Conservation (phyloP, 441 rosid genomes). For the Erysimum cheiri region DNA sequence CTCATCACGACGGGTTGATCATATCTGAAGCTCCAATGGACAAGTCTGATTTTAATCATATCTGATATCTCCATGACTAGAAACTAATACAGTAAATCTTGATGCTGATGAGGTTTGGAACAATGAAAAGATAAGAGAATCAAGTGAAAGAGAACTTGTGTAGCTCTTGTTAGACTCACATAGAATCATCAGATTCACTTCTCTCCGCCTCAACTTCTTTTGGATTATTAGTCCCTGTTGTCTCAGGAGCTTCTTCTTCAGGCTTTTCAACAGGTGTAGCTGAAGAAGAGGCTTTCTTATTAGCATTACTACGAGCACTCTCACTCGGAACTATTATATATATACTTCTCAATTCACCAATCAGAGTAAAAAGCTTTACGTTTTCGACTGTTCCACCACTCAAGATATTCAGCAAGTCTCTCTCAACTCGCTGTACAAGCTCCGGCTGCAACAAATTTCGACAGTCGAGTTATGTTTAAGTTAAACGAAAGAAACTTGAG, state of each 20-base stretch:
- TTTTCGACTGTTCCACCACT: slow-evolving; percentile 79
- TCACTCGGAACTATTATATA: no score
- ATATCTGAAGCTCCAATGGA: no score
- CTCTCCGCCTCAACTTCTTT: slow-evolving; percentile 69
- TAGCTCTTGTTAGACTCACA: slow-evolving; percentile 36
- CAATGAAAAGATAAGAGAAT: no score
- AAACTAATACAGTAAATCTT: no score
- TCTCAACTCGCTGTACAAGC: slow-evolving; percentile 91
- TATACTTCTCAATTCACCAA: not conserved
- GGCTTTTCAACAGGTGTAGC: slow-evolving; percentile 66
- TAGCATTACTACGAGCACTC: slow-evolving; percentile 49
- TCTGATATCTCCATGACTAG: no score
- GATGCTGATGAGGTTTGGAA: no score
- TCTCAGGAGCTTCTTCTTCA: slow-evolving; percentile 50
- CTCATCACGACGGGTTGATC: no score
- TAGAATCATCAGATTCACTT: slow-evolving; percentile 85
- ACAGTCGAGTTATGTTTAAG: slow-evolving; percentile 4
- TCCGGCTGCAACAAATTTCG: slow-evolving; percentile 71
- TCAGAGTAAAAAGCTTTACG: slow-evolving; percentile 23
- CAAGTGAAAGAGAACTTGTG: no score
- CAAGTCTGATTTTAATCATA: no score
- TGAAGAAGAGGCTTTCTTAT: slow-evolving; percentile 55
- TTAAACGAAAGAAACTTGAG: not conserved
- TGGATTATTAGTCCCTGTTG: slow-evolving; percentile 44
- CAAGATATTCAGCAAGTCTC: slow-evolving; percentile 85